These are phyloP conservation scores for Oryza nivara DNA, from an alignment of 176 grass and related monocot genomes.

Conservation along the genomic window DNA sequence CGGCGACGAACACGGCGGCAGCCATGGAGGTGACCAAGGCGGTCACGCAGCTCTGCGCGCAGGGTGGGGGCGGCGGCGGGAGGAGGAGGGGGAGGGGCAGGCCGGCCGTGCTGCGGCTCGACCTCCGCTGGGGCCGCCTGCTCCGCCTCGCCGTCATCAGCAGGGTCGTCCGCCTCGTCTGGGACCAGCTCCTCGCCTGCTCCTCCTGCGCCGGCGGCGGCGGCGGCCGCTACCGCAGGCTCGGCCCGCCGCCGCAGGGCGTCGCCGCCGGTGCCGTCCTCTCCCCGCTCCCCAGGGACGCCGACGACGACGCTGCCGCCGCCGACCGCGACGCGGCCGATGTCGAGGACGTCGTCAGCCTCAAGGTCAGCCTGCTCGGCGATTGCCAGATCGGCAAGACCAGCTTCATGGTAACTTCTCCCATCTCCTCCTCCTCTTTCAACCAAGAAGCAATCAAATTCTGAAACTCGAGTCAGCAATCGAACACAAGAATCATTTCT, in stretches of 20 bases:
- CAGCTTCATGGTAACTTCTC: conserved; percentile 90
- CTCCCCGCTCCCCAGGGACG: conserved; percentile 32
- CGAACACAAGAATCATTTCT: neutral
- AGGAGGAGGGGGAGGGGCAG: neutral
- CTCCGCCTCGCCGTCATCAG: conserved; percentile 64
- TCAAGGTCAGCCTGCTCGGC: conserved; percentile 96
- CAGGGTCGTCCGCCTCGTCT: conserved; percentile 70
- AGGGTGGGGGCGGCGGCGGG: neutral
- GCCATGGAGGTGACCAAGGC: conserved; percentile 36
- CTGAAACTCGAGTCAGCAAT: no score
- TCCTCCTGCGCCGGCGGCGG: conserved; percentile 49
- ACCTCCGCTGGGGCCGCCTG: conserved; percentile 66
- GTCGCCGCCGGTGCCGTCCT: neutral
- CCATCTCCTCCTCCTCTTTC: neutral
- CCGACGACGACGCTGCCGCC: neutral
- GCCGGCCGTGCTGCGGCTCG: conserved; percentile 37
- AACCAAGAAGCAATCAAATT: neutral
- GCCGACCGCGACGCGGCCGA: conserved; percentile 4
- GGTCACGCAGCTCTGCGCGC: conserved; percentile 43
- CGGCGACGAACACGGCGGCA: neutral
- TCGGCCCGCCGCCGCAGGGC: conserved; percentile 36
- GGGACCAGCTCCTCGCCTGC: conserved; percentile 67
- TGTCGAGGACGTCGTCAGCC: conserved; percentile 59
- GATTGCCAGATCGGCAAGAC: conserved; percentile 94
- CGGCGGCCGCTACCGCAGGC: conserved; percentile 50